A percentile compares a stretch with the other conserved stretches of the same genome.
Evolutionary conservation across 257 asterid species (phyloP).

Genomic region (Pogostemon cablin): DNA sequence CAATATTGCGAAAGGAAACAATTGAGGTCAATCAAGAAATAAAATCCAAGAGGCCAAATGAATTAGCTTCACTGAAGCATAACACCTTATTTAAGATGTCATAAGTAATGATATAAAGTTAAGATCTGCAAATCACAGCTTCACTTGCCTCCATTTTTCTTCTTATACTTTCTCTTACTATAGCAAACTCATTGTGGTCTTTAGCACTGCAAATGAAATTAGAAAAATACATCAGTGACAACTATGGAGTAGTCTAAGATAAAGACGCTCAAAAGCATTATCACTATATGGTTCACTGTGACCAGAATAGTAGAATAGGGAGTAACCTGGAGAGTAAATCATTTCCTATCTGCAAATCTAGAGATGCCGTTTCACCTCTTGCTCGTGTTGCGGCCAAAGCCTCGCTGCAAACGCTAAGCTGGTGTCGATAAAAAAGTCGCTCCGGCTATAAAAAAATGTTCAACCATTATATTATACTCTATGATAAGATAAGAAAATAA

Average conservation of each 20-base stretch:
- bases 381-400: slow-evolving; percentile 98
- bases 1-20: slow-evolving; percentile 20
- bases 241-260: slow-evolving; percentile 14
- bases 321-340: slow-evolving; percentile 89
- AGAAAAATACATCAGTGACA: background rate
- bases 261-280: slow-evolving; percentile 21
- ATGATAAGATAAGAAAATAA: background rate
- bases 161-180: slow-evolving; percentile 85
- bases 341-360: slow-evolving; percentile 77
- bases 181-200: slow-evolving; percentile 87
- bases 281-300: slow-evolving; percentile 17
- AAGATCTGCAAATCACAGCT: slow-evolving; percentile 20
- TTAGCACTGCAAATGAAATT: slow-evolving; percentile 58
- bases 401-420: slow-evolving; percentile 73
- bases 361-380: slow-evolving; percentile 75
- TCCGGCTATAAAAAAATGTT: slow-evolving; percentile 66
- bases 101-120: slow-evolving; percentile 4
- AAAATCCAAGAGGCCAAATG: slow-evolving; percentile 5
- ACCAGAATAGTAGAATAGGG: background rate
- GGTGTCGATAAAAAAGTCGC: slow-evolving; percentile 79
- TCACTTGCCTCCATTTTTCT: slow-evolving; percentile 80
- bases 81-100: background rate
- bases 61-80: slow-evolving; percentile 10
- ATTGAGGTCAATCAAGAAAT: slow-evolving; percentile 17
- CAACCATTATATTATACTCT: slow-evolving; percentile 24